These are phyloP conservation scores for Pseudognaphalium luteoalbum DNA, from an alignment of 129 eudicot genomes.

Conservation along the genomic window DNA sequence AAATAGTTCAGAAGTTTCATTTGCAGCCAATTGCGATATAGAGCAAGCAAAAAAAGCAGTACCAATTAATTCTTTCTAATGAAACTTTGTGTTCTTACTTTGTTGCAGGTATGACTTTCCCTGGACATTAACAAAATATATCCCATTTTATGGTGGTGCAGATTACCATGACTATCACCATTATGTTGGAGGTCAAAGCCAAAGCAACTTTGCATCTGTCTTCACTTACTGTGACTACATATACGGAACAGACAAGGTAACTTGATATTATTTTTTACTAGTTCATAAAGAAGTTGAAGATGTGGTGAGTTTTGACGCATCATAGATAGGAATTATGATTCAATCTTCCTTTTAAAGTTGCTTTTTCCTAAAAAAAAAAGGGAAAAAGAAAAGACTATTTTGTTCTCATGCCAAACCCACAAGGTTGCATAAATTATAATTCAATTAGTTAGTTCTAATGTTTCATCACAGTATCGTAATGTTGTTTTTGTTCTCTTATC, in stretches of 20 bases:
- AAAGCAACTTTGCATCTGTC: constrained; percentile 89
- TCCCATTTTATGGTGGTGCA: constrained; percentile 88
- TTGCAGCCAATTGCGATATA: background rate
- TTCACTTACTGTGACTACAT: constrained; percentile 91
- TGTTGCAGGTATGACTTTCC: constrained; percentile 74
- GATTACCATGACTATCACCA: constrained; percentile 98
- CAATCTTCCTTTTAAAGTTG: too few species aligned
- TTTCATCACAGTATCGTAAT: background rate
- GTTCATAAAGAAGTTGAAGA: background rate
- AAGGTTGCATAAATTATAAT: too few species aligned
- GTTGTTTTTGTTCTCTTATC: background rate
- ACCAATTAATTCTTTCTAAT: background rate
- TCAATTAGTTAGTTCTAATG: background rate
- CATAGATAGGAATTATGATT: background rate
- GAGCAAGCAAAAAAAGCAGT: background rate
- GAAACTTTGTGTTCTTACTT: background rate
- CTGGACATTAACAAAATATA: constrained; percentile 75
- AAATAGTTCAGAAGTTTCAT: background rate
- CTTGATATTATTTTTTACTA: background rate
- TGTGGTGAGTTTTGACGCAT: background rate
- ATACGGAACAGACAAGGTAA: constrained; percentile 93
- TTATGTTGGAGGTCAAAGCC: constrained; percentile 91
- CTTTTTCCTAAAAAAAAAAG: too few species aligned
- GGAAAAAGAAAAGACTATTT: background rate
- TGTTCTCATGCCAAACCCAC: too few species aligned